Percentiles rank a stretch among this genome's conserved stretches.
phyloP scores from a whole-genome alignment of 805 yeast species.

The Wickerhamiella azyma region DNA sequence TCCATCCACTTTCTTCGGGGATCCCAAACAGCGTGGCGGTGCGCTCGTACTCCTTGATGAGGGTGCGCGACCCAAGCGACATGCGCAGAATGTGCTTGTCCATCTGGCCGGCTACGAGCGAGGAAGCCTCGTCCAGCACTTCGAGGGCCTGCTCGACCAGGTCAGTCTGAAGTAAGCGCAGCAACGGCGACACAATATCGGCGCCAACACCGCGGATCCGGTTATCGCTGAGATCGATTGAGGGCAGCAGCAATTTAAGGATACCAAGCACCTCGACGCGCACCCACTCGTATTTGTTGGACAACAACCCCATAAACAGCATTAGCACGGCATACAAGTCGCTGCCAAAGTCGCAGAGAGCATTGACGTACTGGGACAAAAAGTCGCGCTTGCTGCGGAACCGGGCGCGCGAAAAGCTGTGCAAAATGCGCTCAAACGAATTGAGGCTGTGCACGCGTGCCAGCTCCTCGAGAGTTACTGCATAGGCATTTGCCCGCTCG shows the following conservation, averaged over 20 bases:
- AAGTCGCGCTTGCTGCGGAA: slow-evolving; percentile 89
- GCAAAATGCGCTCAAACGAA: slow-evolving; percentile 49
- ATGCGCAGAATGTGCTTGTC: slow-evolving; percentile 86
- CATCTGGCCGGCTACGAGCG: slow-evolving; percentile 78
- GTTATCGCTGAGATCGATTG: slow-evolving; percentile 61
- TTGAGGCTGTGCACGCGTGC: background rate
- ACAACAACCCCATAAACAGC: slow-evolving; percentile 61
- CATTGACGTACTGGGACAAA: slow-evolving; percentile 60
- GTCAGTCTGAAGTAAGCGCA: slow-evolving; percentile 67
- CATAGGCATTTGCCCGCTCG: slow-evolving; percentile 32
- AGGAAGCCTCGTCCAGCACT: slow-evolving; percentile 72
- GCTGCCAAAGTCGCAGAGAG: slow-evolving; percentile 41
- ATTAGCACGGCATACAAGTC: slow-evolving; percentile 64
- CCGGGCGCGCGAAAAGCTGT: slow-evolving; percentile 60
- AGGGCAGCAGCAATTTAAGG: slow-evolving; percentile 59
- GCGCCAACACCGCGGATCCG: slow-evolving; percentile 80
- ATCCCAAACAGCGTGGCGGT: slow-evolving; percentile 87
- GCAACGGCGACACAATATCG: slow-evolving; percentile 78
- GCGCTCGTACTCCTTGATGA: slow-evolving; percentile 68
- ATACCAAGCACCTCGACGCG: slow-evolving; percentile 66
- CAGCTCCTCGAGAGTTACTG: slow-evolving; percentile 38
- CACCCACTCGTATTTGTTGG: slow-evolving; percentile 68
- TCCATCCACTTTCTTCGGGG: slow-evolving; percentile 95
- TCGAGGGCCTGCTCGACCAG: slow-evolving; percentile 80
- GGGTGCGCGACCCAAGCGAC: slow-evolving; percentile 71